These are phyloP conservation scores for Leishmania major DNA, from an alignment of 208 protist genomes.

Conservation along the genomic window DNA sequence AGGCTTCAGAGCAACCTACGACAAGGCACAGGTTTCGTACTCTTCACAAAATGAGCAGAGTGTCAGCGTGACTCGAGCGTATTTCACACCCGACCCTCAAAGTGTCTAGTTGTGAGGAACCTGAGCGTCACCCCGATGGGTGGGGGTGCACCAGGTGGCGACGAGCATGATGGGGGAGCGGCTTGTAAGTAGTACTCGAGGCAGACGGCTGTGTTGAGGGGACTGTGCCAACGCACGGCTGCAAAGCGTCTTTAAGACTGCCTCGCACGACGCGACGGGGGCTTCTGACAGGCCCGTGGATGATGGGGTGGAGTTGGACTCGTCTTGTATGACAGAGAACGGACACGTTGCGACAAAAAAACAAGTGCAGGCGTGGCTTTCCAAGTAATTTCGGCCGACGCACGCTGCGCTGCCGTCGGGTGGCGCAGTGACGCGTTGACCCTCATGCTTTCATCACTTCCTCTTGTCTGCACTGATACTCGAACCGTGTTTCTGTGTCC, in stretches of 20 bases:
- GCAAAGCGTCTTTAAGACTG: not conserved
- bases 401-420: not conserved
- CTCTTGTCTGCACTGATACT: not conserved
- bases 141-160: not conserved
- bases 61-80: not conserved
- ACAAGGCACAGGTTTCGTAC: not conserved
- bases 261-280: too few species aligned
- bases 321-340: not conserved
- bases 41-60: not conserved
- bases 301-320: too few species aligned
- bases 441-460: not conserved
- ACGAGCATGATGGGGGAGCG: not conserved
- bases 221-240: not conserved
- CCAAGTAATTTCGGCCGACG: too few species aligned
- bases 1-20: not conserved
- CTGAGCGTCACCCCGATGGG: not conserved
- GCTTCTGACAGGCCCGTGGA: not conserved
- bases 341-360: not conserved
- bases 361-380: not conserved
- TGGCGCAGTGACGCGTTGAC: not conserved
- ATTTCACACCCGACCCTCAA: not conserved
- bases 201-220: not conserved
- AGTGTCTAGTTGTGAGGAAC: not conserved
- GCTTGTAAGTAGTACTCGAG: not conserved
- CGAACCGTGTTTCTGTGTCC: not conserved